Evolutionary conservation across 352 stramenopile genomes (phyloP), one percentile per base, ranked within the genome.

Genomic region (Pythium periplocum): DNA sequence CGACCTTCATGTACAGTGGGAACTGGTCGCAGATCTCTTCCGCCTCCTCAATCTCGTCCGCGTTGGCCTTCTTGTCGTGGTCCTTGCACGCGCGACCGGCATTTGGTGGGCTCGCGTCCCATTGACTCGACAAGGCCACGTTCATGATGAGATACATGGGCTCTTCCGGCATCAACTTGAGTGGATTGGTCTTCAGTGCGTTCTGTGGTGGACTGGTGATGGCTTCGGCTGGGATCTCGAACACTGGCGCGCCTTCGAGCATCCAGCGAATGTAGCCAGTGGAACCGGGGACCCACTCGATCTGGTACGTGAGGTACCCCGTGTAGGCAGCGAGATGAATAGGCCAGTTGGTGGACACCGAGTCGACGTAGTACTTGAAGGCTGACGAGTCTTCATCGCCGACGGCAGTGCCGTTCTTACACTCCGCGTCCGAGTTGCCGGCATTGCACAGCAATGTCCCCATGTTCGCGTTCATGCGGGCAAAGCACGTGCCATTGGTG

Each of bases 101-200:
- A 48, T 90, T 87, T 6, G 77, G 78, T 4, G 78, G 80, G 42
- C 63, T 67, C 9, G 78, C 65, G 0, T 73, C 89, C 94, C 94
- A 98, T 53, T 85, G 64, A 17, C 70, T 69, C 12, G 86, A 96
- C 34, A 98, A 61, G 1, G 94, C 94, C 31, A 96, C 95, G 71
- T 98, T 98, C 48, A 98, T 65, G 52, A 98, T 80, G 57, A 98
- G 71, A 68, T 97, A 98, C 70, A 90, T 93, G 6, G 94, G 92
- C 61, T 98, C 94, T 45, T 92, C 80, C 1, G 75, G 72, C 51
- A 89, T 83, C 2, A 66, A 73, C 17, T 74, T 71, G 35, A 54
- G 44, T 5, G 73, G 75, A 48, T 89, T 91, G 37, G 73, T 59
- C 8, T 73, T 68, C 10, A 37, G 57, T 37, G 55, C 51, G 41